These are phyloP conservation scores for Trichoderma hamatum DNA, from an alignment of 2,329 filamentous ascomycete species.

Conservation along the genomic window DNA sequence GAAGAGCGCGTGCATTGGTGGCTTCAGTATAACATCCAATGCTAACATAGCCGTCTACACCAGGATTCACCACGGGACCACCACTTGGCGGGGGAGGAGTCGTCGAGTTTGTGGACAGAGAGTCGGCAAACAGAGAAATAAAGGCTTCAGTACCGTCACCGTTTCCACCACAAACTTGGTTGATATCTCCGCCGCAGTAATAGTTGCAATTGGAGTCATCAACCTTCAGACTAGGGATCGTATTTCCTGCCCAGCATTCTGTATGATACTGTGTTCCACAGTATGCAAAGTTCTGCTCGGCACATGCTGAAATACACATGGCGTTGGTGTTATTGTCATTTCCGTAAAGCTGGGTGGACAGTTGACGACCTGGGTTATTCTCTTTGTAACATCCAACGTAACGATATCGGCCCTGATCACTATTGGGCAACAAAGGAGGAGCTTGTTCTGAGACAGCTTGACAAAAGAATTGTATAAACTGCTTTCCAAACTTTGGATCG, in stretches of 20 bases:
- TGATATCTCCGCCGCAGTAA: slow-evolving; percentile 52
- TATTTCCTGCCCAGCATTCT: slow-evolving; percentile 60
- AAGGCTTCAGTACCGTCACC: slow-evolving; percentile 42
- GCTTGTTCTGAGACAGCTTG: slow-evolving; percentile 56
- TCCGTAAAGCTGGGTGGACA: slow-evolving; percentile 48
- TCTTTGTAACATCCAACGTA: slow-evolving; percentile 61
- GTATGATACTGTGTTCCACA: slow-evolving; percentile 54
- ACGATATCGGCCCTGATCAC: slow-evolving; percentile 49
- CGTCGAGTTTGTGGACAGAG: slow-evolving; percentile 32
- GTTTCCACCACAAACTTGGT: slow-evolving; percentile 58
- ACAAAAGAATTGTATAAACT: slow-evolving; percentile 55
- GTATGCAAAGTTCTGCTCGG: slow-evolving; percentile 42
- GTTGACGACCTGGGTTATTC: slow-evolving; percentile 57
- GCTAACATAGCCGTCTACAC: slow-evolving; percentile 41
- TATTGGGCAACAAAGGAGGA: slow-evolving; percentile 49
- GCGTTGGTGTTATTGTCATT: slow-evolving; percentile 47
- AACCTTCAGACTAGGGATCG: slow-evolving; percentile 48
- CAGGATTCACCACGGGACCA: slow-evolving; percentile 43
- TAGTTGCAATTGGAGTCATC: slow-evolving; percentile 55
- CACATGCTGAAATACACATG: slow-evolving; percentile 51
- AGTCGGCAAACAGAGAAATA: slow-evolving; percentile 54
- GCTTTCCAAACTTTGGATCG: slow-evolving; percentile 56
- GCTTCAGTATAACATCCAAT: slow-evolving; percentile 47
- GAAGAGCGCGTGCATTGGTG: slow-evolving; percentile 39
- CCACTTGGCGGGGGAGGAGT: slow-evolving; percentile 27